Evolutionary conservation across 2,329 filamentous ascomycete species (phyloP), one percentile per base, ranked within the genome.

Genomic region (Fusarium compactum): DNA sequence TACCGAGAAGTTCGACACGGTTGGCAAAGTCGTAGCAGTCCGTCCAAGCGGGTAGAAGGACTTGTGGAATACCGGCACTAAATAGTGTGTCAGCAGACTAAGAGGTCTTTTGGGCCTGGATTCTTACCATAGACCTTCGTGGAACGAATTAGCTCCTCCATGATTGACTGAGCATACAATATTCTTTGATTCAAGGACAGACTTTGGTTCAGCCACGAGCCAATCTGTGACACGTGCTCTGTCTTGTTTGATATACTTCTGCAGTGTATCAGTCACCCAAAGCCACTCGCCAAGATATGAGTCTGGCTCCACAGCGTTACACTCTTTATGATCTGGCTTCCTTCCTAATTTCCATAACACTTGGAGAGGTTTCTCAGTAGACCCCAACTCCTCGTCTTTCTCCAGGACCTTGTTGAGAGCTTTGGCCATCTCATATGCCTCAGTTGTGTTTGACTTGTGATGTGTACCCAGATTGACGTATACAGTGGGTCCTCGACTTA

Each of bases 331-430:
- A 3, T 58, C 34, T 11, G 18, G 8, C 2, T 16, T 10, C 1
- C 50, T 16, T 43, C 50, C 50, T 0, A 58, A 1, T 1, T 58
- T 58, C 56, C 34, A 58, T 2, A 58, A 2, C 6, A 56, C 1
- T 1, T 34, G 34, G 2, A 56, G 11, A 9, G 22, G 10, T 5
- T 18, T 27, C 6, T 30, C 34, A 3, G 11, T n/a, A 3, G 11
- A 12, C 0, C 18, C 1, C 1, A 10, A 5, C 1, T 27, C 3
- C 20, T 27, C 27, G 1, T 22, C 14, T 3, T 56, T 7, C 2
- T 34, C 18, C 3, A 58, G 18, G 0, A 56, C 27, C 5, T 16
- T 56, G 3, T 18, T 56, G 2, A 58, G 11, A 3, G 56, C 56
- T 16, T 22, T 34, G 0, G 56, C 40, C 34, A 58, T 58, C 16